Conservation (phyloP, 441 rosid genomes). For the Adansonia madagascariensis region DNA sequence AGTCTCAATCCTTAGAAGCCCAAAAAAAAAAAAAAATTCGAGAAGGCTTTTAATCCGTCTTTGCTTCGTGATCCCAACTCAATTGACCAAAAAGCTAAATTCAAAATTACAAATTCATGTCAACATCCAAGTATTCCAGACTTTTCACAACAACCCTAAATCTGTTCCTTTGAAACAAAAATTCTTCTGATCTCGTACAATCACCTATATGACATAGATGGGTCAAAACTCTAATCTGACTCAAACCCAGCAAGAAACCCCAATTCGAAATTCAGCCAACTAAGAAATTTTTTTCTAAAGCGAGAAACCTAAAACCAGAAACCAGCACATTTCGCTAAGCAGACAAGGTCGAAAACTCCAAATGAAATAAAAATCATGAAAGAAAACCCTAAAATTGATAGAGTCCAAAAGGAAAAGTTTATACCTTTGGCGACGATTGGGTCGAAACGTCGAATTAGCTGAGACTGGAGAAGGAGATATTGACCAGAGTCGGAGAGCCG, state of each 20-base stretch:
- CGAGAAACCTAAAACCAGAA: constrained; percentile 1
- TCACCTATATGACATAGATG: not conserved
- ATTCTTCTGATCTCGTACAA: not conserved
- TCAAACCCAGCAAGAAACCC: not conserved
- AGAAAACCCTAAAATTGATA: not conserved
- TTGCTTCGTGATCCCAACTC: constrained; percentile 2
- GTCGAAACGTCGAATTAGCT: not conserved
- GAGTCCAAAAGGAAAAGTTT: not conserved
- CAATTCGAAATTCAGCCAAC: not conserved
- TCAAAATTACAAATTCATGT: not conserved
- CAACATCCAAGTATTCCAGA: not conserved
- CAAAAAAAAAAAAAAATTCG: not conserved
- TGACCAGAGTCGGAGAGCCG: not conserved
- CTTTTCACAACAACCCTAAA: not conserved
- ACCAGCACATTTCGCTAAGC: not conserved
- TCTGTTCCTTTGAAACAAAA: not conserved
- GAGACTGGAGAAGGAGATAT: not conserved
- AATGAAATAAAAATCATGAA: not conserved
- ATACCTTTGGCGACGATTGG: not conserved
- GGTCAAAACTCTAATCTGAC: not conserved
- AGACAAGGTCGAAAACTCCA: constrained; percentile 3
- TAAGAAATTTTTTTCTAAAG: not conserved
- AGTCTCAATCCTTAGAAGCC: not conserved
- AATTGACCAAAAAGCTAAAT: not conserved
- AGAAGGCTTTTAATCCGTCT: not conserved